A percentile compares a stretch with the other conserved stretches of the same genome.
Evolutionary conservation across 1,284 basidiomycete species (phyloP).

Genomic region (Hymenochaete sp.): DNA sequence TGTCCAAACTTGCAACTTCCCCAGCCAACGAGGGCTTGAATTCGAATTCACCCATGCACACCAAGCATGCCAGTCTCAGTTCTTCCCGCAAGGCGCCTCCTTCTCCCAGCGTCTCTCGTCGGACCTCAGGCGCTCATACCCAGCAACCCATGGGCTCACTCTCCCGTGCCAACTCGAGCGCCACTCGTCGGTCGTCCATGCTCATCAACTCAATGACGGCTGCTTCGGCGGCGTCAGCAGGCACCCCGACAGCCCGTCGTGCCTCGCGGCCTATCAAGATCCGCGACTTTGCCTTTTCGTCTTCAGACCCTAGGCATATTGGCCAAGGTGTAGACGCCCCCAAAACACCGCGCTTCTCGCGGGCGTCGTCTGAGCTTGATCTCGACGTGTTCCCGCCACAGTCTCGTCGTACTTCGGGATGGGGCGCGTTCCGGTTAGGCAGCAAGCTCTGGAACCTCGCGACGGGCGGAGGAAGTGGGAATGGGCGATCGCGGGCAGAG

Average conservation of each 20-base stretch:
- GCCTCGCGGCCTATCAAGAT: constrained; percentile 37
- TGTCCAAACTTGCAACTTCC: too few relatives aligned
- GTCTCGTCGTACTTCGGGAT: constrained; percentile 27
- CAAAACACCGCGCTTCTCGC: constrained; percentile 30
- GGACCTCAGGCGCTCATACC: constrained; percentile 15
- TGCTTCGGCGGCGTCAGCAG: neutral
- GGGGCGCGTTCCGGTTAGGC: constrained; percentile 35
- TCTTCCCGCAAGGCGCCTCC: constrained; percentile 58
- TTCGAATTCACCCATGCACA: neutral
- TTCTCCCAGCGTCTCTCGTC: constrained; percentile 50
- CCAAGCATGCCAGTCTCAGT: constrained; percentile 28
- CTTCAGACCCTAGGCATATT: constrained; percentile 43
- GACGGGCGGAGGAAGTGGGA: constrained; percentile 16
- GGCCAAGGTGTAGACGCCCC: constrained; percentile 49
- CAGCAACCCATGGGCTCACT: neutral
- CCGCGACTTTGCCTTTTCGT: constrained; percentile 52
- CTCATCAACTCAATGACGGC: constrained; percentile 20
- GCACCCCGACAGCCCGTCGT: constrained; percentile 10
- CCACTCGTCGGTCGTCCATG: constrained; percentile 8
- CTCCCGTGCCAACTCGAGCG: constrained; percentile 9
- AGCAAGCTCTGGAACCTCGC: constrained; percentile 18
- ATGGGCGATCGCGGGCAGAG: neutral
- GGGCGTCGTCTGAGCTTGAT: constrained; percentile 26
- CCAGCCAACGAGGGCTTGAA: neutral
- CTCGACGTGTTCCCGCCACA: constrained; percentile 21